phyloP scores from a whole-genome alignment of 495 filamentous ascomycete genomes.

The Penicillium arizonense region DNA sequence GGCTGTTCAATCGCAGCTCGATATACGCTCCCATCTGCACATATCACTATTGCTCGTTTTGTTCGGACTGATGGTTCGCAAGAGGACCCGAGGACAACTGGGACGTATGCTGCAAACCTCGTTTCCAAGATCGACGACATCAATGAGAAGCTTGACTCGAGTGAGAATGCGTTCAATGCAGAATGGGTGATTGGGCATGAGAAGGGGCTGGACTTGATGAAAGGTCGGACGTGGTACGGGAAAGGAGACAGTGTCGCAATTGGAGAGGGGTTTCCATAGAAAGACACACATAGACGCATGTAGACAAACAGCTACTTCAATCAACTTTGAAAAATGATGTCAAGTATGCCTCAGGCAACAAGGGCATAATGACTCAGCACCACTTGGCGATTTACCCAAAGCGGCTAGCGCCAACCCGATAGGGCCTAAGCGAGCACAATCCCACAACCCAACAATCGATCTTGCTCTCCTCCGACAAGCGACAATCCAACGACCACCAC shows the following conservation, averaged over 20 bases:
- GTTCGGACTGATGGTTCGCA: constrained; percentile 54
- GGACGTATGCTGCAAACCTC: constrained; percentile 53
- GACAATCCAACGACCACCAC: constrained; percentile 50
- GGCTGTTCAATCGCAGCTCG: constrained; percentile 66
- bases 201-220: constrained; percentile 66
- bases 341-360: constrained; percentile 5
- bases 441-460: constrained; percentile 44
- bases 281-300: neutral
- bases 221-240: constrained; percentile 81
- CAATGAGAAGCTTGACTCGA: constrained; percentile 55
- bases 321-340: neutral
- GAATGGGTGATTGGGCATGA: constrained; percentile 79
- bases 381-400: constrained; percentile 21
- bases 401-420: constrained; percentile 36
- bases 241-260: constrained; percentile 61
- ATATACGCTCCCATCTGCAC: constrained; percentile 83
- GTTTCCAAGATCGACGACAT: constrained; percentile 69
- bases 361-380: constrained; percentile 22
- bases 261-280: constrained; percentile 52
- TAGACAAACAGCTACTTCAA: neutral
- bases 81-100: constrained; percentile 18
- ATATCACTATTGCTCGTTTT: constrained; percentile 84
- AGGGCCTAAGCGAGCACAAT: constrained; percentile 54
- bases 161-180: constrained; percentile 42
- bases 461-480: constrained; percentile 46